Conservation (phyloP, 208 protist genomes). For the Trypanosoma cruzi region DNA sequence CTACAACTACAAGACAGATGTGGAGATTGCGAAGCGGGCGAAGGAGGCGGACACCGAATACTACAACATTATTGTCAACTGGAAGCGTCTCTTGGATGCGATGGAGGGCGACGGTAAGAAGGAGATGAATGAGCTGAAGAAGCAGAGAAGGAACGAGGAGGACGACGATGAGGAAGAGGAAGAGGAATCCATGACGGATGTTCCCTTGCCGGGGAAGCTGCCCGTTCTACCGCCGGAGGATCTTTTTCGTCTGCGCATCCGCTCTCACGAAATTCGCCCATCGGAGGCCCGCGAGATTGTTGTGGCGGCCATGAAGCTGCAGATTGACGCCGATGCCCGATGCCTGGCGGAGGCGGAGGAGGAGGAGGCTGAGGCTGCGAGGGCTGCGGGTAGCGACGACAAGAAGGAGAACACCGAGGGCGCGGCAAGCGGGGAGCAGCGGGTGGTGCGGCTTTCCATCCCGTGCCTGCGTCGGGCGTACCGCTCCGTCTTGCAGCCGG, state of each 20-base stretch:
- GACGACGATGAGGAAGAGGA: slow-evolving; percentile 1
- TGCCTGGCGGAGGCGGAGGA: slow-evolving; percentile 5
- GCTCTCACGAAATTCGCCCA: slow-evolving; percentile 42
- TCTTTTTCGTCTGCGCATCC: slow-evolving; percentile 71
- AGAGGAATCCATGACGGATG: not conserved
- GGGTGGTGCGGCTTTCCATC: slow-evolving; percentile 27
- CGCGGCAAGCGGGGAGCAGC: not conserved
- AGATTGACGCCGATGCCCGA: slow-evolving; percentile 32
- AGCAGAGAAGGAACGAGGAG: not conserved
- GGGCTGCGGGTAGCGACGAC: not conserved
- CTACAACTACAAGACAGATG: slow-evolving; percentile 87
- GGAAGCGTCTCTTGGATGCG: slow-evolving; percentile 73
- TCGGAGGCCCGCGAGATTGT: slow-evolving; percentile 61
- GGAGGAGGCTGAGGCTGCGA: not conserved
- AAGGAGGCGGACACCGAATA: slow-evolving; percentile 59
- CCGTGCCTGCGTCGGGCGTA: slow-evolving; percentile 48
- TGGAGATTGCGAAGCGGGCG: slow-evolving; percentile 54
- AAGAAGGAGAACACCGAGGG: not conserved
- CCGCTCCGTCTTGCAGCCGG: slow-evolving; percentile 33
- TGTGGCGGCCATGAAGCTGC: slow-evolving; percentile 39
- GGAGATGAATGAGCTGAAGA: not conserved
- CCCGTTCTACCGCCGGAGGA: slow-evolving; percentile 49
- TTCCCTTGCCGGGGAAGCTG: slow-evolving; percentile 4
- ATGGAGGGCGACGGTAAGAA: slow-evolving; percentile 28
- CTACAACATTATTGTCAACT: slow-evolving; percentile 76